phyloP scores from a whole-genome alignment of 768 basidiomycete genomes.

The Macrolepiota dolichaula region DNA sequence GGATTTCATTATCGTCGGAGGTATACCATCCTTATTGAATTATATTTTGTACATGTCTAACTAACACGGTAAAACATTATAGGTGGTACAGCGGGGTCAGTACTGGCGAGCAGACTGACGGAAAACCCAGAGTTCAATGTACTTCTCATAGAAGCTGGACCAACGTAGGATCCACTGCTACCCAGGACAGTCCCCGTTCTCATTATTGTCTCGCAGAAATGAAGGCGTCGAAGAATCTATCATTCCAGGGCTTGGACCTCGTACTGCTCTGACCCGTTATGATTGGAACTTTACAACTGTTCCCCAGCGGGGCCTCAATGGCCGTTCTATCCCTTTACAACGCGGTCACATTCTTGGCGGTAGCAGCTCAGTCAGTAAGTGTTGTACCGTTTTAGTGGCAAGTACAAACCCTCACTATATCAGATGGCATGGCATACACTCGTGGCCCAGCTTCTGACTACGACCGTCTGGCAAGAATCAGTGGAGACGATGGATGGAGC shows the following conservation, averaged over 20 bases:
- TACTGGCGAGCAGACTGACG: slow-evolving; percentile 27
- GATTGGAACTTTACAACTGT: slow-evolving; percentile 23
- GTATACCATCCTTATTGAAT: slow-evolving; percentile 4
- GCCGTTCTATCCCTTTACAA: slow-evolving; percentile 21
- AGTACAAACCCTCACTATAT: neutral
- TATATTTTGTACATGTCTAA: neutral
- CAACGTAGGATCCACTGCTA: slow-evolving; percentile 8
- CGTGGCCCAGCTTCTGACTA: slow-evolving; percentile 15
- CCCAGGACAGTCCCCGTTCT: neutral
- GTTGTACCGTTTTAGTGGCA: neutral
- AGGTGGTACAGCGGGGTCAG: slow-evolving; percentile 28
- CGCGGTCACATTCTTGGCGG: slow-evolving; percentile 31
- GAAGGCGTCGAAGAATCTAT: slow-evolving; percentile 12
- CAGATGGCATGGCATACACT: slow-evolving; percentile 23
- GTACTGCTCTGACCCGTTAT: neutral
- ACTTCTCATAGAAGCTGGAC: slow-evolving; percentile 15
- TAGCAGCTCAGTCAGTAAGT: slow-evolving; percentile 27
- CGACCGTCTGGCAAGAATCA: slow-evolving; percentile 23
- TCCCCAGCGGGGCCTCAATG: slow-evolving; percentile 21
- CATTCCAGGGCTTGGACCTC: slow-evolving; percentile 13
- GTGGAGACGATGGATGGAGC: slow-evolving; percentile 28
- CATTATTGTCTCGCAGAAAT: neutral
- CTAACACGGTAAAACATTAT: neutral
- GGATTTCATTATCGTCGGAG: slow-evolving; percentile 18
- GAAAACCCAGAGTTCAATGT: slow-evolving; percentile 13